Conservation (phyloP, 805 yeast genomes). For the Saccharomycopsis javanensis region DNA sequence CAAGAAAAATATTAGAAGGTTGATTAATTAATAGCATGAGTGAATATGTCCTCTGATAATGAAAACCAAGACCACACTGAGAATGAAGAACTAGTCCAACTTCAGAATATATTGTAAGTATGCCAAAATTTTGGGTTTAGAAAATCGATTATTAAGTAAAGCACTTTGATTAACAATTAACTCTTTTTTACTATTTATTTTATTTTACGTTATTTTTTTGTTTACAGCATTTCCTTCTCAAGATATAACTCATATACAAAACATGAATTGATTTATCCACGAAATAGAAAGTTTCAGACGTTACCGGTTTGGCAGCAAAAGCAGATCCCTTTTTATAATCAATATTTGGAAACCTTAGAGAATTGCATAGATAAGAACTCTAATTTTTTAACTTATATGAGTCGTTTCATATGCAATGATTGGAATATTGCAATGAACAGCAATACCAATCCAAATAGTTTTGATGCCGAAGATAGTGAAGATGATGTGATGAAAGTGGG, state of each 20-base stretch:
- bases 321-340: conserved; percentile 41
- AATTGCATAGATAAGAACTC: conserved; percentile 38
- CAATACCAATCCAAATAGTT: conserved; percentile 35
- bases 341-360: conserved; percentile 32
- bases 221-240: not conserved
- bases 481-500: conserved; percentile 43
- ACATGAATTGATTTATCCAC: conserved; percentile 26
- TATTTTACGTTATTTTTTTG: too few relatives aligned
- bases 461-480: not conserved
- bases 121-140: not conserved
- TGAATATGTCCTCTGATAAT: not conserved
- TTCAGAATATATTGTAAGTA: conserved; percentile 28
- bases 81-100: conserved; percentile 21
- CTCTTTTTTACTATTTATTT: not conserved
- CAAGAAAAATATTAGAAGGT: too few relatives aligned
- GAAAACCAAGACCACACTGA: not conserved
- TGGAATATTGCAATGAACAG: conserved; percentile 42
- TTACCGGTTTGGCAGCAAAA: conserved; percentile 33
- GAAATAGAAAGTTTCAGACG: conserved; percentile 27
- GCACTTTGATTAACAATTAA: not conserved
- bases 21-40: not conserved
- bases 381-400: conserved; percentile 34
- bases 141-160: not conserved
- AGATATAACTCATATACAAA: conserved; percentile 25
- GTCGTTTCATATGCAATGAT: conserved; percentile 33